phyloP scores from a whole-genome alignment of 1,139 yeast species.

The Geotrichum aggregatum region DNA sequence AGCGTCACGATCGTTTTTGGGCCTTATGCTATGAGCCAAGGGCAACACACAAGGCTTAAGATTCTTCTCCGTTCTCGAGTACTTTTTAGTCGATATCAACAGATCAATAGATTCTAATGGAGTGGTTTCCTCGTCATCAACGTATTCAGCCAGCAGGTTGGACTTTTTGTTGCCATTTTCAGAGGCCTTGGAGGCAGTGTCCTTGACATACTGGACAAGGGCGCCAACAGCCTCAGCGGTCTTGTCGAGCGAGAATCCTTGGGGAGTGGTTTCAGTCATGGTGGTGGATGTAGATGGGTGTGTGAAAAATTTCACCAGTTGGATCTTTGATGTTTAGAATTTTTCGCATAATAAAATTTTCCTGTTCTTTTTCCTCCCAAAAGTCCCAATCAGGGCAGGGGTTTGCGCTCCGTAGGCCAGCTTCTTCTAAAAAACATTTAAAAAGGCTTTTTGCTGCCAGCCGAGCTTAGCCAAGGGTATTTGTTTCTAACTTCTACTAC shows the following conservation, averaged over 20 bases:
- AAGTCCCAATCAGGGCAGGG: conserved; percentile 57
- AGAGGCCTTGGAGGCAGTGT: conserved; percentile 22
- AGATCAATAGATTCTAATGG: conserved; percentile 44
- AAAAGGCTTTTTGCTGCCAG: conserved; percentile 47
- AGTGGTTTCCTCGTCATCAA: conserved; percentile 34
- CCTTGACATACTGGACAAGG: conserved; percentile 34
- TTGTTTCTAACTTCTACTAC: not conserved
- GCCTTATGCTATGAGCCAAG: conserved; percentile 50
- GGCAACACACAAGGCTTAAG: conserved; percentile 68
- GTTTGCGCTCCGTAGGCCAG: conserved; percentile 88
- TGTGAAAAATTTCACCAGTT: not conserved
- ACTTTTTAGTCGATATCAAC: conserved; percentile 62
- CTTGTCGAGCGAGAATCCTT: conserved; percentile 23
- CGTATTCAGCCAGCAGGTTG: conserved; percentile 54
- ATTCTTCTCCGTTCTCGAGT: conserved; percentile 55
- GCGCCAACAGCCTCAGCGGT: conserved; percentile 38
- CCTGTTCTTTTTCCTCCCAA: conserved; percentile 18
- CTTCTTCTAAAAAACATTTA: too few relatives aligned
- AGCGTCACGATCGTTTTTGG: conserved; percentile 34
- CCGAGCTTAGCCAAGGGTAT: not conserved
- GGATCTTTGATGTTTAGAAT: not conserved
- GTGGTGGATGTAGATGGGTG: not conserved
- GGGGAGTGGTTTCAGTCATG: conserved; percentile 1
- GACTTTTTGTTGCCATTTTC: conserved; percentile 24
- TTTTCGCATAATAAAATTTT: not conserved